These are phyloP conservation scores for Echinosophora koreensis DNA, from an alignment of 306 rosid species.

Conservation along the genomic window DNA sequence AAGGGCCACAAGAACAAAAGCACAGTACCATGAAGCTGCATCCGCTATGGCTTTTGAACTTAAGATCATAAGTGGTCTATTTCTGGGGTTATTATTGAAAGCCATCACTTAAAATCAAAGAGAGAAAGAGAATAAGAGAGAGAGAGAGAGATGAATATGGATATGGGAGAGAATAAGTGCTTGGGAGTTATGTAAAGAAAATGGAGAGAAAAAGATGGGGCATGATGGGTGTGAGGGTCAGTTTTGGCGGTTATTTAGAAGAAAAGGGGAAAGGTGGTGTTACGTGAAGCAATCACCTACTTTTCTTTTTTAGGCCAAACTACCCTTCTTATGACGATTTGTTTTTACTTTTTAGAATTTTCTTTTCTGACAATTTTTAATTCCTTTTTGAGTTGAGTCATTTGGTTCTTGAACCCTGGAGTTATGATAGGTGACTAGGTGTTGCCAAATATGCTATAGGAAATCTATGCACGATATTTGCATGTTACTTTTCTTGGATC, in stretches of 20 bases:
- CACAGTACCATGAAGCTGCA: constrained; percentile 60
- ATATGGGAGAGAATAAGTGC: not conserved
- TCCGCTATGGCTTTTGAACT: constrained; percentile 45
- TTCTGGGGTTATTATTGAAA: constrained; percentile 16
- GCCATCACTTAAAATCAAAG: constrained; percentile 29
- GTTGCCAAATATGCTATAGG: not conserved
- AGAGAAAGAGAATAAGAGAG: not conserved
- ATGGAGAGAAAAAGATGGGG: not conserved
- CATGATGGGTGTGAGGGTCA: constrained; percentile 29
- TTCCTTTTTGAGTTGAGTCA: not conserved
- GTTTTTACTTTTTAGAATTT: not conserved
- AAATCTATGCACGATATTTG: too few relatives aligned
- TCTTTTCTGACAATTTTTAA: not conserved
- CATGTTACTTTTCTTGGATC: not conserved
- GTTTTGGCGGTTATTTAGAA: constrained; percentile 51
- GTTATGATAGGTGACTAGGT: not conserved
- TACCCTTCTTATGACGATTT: not conserved
- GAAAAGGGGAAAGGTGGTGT: constrained; percentile 33
- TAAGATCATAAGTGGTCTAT: not conserved
- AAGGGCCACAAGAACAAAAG: constrained; percentile 48
- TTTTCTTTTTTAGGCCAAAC: constrained; percentile 1
- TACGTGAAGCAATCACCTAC: constrained; percentile 35
- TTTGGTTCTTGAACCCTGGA: not conserved
- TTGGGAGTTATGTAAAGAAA: constrained; percentile 32
- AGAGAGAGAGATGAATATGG: not conserved